Evolutionary conservation across 371 early-diverging fungal species (phyloP), one percentile per base, ranked within the genome.

Genomic region (Haplosporangium sp.): DNA sequence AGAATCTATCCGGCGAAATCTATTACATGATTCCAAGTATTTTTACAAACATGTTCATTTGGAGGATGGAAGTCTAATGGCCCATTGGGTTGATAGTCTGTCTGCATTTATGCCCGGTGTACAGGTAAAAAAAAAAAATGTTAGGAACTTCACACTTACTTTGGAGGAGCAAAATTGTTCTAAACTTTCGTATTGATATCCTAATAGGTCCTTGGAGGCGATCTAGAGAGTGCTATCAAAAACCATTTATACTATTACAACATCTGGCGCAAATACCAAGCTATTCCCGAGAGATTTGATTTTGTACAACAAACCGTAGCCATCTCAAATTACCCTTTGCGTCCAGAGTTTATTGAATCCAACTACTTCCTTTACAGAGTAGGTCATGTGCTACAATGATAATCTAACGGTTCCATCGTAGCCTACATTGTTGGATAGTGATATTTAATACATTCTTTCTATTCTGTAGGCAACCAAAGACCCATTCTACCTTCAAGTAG

Each of bases 291-390:
- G 83, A 86, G 96, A 13, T 97, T 92, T 82, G 91, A 96, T 71
- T 89, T 94, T 76, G 76, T 85, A 42, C 65, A 85, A 8, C 88
- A 91, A 64, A 78, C 84, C 2, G 87, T 92, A 2, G 89, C 88
- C 64, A 87, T 96, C 10, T 72, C 85, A 2, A 88, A 87, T 63
- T 98, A 98, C 73, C 96, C 97, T 2, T 84, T 97, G 48, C 86
- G 99, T 0, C 99, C 99, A 4, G 99, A 98, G 76, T 92, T 97
- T 71, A 86, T 96, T 20, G 99, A 98, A 83, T 96, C 96, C 7
- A 98, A 95, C 3, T 97, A 97, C 74, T 90, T 95, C 73, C 74
- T 98, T 34, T 97, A 96, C 74, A 88, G 85, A 67, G 94, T 91
- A 87, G 38, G 70, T 45, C n/a, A 0, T 15, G 13, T 48, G 48